phyloP scores from a whole-genome alignment of 768 basidiomycete species.

The Russula sp. region DNA sequence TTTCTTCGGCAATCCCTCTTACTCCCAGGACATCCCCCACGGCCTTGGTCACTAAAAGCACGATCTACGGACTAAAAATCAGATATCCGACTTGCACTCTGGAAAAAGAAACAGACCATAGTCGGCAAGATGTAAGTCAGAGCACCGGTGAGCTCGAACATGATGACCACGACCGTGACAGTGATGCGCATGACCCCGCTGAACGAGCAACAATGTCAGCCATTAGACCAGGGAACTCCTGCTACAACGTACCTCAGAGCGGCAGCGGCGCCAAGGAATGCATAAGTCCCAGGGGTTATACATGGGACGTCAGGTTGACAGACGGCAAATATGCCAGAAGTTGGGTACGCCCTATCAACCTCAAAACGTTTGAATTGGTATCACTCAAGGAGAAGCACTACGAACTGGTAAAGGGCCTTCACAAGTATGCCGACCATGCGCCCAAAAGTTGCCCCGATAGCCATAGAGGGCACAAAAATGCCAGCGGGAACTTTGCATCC shows the following conservation, averaged over 20 bases:
- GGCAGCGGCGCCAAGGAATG: conserved; percentile 94
- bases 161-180: conserved; percentile 96
- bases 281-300: conserved; percentile 98
- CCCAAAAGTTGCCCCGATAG: conserved; percentile 94
- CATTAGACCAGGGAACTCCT: not conserved
- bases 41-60: conserved; percentile 91
- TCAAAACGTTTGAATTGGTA: conserved; percentile 2
- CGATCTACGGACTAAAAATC: conserved; percentile 55
- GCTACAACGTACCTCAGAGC: conserved; percentile 62
- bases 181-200: conserved; percentile 97
- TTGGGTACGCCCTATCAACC: conserved; percentile 61
- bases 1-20: conserved; percentile 93
- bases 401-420: conserved; percentile 81
- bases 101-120: conserved; percentile 55
- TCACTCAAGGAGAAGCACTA: not conserved
- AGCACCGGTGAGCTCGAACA: conserved; percentile 98
- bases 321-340: conserved; percentile 80
- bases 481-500: conserved; percentile 96
- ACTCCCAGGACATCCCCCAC: conserved; percentile 93
- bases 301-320: conserved; percentile 92
- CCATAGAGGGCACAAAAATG: conserved; percentile 99
- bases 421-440: conserved; percentile 96
- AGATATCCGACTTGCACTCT: conserved; percentile 17
- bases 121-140: conserved; percentile 95
- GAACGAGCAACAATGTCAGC: not conserved